Evolutionary conservation across 2,329 filamentous ascomycete species (phyloP).

Genomic region (Aotearoamyces nothofagi): DNA sequence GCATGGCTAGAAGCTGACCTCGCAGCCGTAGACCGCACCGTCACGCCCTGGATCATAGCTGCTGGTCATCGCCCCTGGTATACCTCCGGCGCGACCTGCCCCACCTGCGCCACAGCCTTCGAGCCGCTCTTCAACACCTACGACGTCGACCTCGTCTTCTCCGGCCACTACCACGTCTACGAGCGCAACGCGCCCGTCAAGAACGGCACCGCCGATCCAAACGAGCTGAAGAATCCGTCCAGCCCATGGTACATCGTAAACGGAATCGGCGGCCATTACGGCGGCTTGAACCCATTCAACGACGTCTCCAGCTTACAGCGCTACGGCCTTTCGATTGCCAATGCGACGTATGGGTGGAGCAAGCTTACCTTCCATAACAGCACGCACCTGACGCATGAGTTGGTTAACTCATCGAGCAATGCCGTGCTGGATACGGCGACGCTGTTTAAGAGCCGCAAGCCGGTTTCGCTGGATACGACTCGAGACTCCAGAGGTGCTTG

Average conservation of each 20-base stretch:
- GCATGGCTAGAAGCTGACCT: slow-evolving; percentile 25
- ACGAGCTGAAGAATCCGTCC: slow-evolving; percentile 8
- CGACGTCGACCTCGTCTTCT: slow-evolving; percentile 30
- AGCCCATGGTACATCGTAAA: slow-evolving; percentile 17
- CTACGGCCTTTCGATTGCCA: slow-evolving; percentile 15
- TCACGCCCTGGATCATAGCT: slow-evolving; percentile 12
- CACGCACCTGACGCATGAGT: slow-evolving; percentile 3
- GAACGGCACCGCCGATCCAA: slow-evolving; percentile 8
- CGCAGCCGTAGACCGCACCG: slow-evolving; percentile 12
- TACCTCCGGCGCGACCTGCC: slow-evolving; percentile 5
- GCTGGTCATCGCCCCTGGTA: slow-evolving; percentile 15
- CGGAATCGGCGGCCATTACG: slow-evolving; percentile 16
- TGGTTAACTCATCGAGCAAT: not conserved
- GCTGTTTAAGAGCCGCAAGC: slow-evolving; percentile 2
- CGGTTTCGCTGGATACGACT: no score
- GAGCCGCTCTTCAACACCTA: slow-evolving; percentile 27
- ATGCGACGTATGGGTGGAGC: slow-evolving; percentile 2
- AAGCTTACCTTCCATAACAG: slow-evolving; percentile 3
- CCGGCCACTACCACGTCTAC: slow-evolving; percentile 31
- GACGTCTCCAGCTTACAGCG: slow-evolving; percentile 5
- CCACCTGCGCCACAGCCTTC: slow-evolving; percentile 28
- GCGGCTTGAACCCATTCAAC: slow-evolving; percentile 13
- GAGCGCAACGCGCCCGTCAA: slow-evolving; percentile 19
- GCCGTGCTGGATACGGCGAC: slow-evolving; percentile 3
- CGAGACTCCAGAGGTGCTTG: no score